Evolutionary conservation across 2,329 filamentous ascomycete genomes (phyloP).

Genomic region (Aspergillus pseudoglaucus): DNA sequence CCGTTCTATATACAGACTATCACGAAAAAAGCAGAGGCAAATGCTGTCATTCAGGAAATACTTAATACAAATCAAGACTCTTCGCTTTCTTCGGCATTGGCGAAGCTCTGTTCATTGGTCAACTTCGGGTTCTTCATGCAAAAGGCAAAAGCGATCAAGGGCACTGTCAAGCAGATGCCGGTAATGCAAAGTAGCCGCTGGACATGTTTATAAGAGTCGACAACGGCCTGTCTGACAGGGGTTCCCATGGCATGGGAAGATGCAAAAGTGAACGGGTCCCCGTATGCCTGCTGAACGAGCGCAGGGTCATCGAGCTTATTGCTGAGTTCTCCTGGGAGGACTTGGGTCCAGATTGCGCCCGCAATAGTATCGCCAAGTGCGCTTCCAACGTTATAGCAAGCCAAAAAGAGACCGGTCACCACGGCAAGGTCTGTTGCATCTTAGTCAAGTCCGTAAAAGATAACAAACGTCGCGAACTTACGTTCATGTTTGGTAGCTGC

Average conservation of each 20-base stretch:
- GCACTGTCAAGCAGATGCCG: slow-evolving; percentile 43
- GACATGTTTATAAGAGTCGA: slow-evolving; percentile 40
- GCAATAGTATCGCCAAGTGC: slow-evolving; percentile 56
- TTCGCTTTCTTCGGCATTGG: slow-evolving; percentile 27
- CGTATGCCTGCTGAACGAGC: slow-evolving; percentile 37
- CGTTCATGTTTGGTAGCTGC: slow-evolving; percentile 46
- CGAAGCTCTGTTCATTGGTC: slow-evolving; percentile 41
- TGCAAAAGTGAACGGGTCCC: slow-evolving; percentile 35
- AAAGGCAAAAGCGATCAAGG: slow-evolving; percentile 42
- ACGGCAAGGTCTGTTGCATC: slow-evolving; percentile 49
- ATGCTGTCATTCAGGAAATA: not conserved
- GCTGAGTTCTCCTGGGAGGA: slow-evolving; percentile 44
- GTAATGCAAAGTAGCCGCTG: slow-evolving; percentile 47
- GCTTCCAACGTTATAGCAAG: slow-evolving; percentile 57
- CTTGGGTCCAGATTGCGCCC: slow-evolving; percentile 57
- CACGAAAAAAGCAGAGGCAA: not conserved
- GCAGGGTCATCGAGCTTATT: slow-evolving; percentile 33
- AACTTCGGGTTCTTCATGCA: slow-evolving; percentile 43
- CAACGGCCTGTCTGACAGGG: slow-evolving; percentile 36
- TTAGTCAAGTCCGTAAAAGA: not conserved
- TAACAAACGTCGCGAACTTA: slow-evolving; percentile 9
- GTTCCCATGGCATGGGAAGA: slow-evolving; percentile 40
- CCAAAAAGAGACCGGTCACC: slow-evolving; percentile 57
- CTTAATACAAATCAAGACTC: slow-evolving; percentile 1
- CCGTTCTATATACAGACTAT: not conserved